Percentiles rank a stretch among this genome's conserved stretches.
Conservation (phyloP, 2,329 filamentous ascomycete genomes). For the Aspergillus intermedius region DNA sequence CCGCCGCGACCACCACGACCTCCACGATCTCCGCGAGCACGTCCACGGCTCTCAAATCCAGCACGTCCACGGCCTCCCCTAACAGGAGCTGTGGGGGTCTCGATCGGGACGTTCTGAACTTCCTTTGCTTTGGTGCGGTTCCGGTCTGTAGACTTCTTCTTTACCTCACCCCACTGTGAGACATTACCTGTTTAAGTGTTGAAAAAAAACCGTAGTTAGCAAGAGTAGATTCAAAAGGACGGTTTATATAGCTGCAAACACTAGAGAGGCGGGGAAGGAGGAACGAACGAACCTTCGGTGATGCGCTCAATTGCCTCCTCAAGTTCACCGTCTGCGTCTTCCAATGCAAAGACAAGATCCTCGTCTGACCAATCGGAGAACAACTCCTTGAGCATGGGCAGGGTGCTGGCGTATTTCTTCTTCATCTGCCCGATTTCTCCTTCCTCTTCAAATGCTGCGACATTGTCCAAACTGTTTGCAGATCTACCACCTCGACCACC, state of each 20-base stretch:
- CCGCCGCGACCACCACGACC: conserved; percentile 43
- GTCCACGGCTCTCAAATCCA: conserved; percentile 41
- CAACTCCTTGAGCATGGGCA: conserved; percentile 80
- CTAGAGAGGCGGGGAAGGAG: neutral
- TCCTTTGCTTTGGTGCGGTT: conserved; percentile 44
- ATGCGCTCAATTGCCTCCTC: conserved; percentile 46
- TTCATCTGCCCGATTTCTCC: conserved; percentile 88
- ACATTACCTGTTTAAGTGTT: conserved; percentile 36
- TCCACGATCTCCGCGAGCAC: conserved; percentile 43
- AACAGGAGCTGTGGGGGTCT: conserved; percentile 27
- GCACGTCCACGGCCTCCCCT: conserved; percentile 43
- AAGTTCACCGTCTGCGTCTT: conserved; percentile 58
- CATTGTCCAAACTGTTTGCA: conserved; percentile 61
- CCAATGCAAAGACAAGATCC: conserved; percentile 84
- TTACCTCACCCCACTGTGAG: conserved; percentile 48
- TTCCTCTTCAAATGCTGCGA: conserved; percentile 67
- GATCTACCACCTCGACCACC: conserved; percentile 63
- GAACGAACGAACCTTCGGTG: conserved; percentile 37
- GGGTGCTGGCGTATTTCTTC: conserved; percentile 75
- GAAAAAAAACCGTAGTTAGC: neutral
- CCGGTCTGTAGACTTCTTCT: conserved; percentile 45
- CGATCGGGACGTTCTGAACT: conserved; percentile 26
- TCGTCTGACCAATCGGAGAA: conserved; percentile 94
- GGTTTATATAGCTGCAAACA: neutral
- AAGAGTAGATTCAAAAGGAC: neutral